Conservation (phyloP, 2,329 filamentous ascomycete species). For the Mycogone perniciosa region DNA sequence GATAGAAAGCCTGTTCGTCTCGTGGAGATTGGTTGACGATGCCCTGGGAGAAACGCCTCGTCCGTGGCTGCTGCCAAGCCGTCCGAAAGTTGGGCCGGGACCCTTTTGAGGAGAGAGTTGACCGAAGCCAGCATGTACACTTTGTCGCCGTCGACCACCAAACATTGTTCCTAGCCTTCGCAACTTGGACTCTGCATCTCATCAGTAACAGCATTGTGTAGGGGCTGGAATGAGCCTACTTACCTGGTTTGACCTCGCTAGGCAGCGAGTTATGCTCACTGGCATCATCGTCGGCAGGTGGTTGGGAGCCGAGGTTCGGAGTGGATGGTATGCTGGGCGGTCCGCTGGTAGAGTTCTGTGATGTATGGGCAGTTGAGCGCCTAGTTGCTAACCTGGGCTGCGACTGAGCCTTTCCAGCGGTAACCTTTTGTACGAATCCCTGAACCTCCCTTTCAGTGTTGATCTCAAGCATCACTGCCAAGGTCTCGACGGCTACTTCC, state of each 20-base stretch:
- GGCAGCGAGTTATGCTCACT: slow-evolving; percentile 38
- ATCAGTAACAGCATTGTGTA: not conserved
- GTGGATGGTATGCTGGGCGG: slow-evolving; percentile 12
- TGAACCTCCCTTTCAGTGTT: slow-evolving; percentile 83
- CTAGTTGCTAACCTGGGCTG: slow-evolving; percentile 36
- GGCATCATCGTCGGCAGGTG: slow-evolving; percentile 22
- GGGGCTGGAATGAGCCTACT: slow-evolving; percentile 5
- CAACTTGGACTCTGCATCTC: slow-evolving; percentile 44
- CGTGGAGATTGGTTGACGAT: slow-evolving; percentile 54
- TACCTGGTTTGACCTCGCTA: slow-evolving; percentile 32
- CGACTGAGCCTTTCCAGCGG: slow-evolving; percentile 32
- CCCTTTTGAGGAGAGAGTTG: slow-evolving; percentile 51
- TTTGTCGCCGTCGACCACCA: slow-evolving; percentile 55
- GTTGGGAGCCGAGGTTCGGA: slow-evolving; percentile 6
- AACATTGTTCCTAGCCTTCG: slow-evolving; percentile 65
- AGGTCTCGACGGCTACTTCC: slow-evolving; percentile 66
- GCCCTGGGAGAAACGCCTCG: slow-evolving; percentile 48
- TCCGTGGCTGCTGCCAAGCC: slow-evolving; percentile 59
- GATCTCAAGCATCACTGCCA: slow-evolving; percentile 79
- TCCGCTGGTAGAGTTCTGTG: slow-evolving; percentile 10
- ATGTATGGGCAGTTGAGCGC: slow-evolving; percentile 31
- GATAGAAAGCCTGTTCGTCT: slow-evolving; percentile 49
- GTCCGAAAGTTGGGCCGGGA: slow-evolving; percentile 47
- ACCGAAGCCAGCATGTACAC: slow-evolving; percentile 56
- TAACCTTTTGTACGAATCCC: slow-evolving; percentile 50